phyloP scores from a whole-genome alignment of 257 asterid genomes.

The Lycium ferocissimum region DNA sequence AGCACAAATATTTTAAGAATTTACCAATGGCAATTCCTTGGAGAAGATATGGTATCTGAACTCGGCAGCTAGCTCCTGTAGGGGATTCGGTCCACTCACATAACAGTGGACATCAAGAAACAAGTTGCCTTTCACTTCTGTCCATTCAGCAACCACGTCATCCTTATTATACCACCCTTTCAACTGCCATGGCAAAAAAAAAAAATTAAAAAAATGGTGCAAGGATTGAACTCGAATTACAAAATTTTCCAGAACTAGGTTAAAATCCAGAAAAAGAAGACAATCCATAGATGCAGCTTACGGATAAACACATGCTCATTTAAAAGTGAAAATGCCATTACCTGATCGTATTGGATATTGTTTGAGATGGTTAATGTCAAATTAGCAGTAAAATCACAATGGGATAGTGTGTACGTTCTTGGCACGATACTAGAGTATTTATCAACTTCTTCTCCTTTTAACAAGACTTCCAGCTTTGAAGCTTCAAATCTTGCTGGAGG shows the following conservation, averaged over 20 bases:
- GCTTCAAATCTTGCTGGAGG: conserved; percentile 95
- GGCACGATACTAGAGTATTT: conserved; percentile 59
- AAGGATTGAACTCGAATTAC: background rate
- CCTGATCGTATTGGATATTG: conserved; percentile 75
- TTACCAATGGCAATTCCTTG: conserved; percentile 91
- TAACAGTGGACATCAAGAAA: conserved; percentile 88
- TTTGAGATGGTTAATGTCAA: conserved; percentile 70
- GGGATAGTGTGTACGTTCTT: conserved; percentile 89
- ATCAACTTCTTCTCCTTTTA: conserved; percentile 59
- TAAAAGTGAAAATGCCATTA: conserved; percentile 29
- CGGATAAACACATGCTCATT: background rate
- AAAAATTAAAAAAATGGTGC: background rate
- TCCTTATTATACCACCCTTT: conserved; percentile 89
- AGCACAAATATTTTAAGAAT: conserved; percentile 19
- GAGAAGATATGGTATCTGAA: conserved; percentile 91
- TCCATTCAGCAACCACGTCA: conserved; percentile 96
- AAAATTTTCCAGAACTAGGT: background rate
- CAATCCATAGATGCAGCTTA: background rate
- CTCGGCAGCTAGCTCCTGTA: conserved; percentile 82
- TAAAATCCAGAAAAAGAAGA: background rate
- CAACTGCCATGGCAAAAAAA: conserved; percentile 49
- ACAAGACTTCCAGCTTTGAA: conserved; percentile 76
- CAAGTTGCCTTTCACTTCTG: conserved; percentile 66
- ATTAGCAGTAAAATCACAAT: conserved; percentile 85
- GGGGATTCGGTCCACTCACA: conserved; percentile 78